A percentile compares a stretch with the other conserved stretches of the same genome.
Conservation (phyloP, 2,329 filamentous ascomycete genomes). For the Chaetomiaceae sp. region DNA sequence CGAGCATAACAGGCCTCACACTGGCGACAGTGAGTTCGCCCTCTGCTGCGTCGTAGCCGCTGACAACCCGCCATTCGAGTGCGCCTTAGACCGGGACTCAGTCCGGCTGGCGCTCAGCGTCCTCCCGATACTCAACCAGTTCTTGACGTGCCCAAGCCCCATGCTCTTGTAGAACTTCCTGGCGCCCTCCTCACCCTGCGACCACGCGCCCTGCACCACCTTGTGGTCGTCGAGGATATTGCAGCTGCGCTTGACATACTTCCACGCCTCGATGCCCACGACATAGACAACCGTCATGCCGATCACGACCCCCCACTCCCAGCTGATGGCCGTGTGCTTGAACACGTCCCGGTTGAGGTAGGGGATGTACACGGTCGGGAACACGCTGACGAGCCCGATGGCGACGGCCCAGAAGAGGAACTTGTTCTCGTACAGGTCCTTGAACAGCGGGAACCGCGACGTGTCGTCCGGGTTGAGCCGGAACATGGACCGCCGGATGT, state of each 20-base stretch:
- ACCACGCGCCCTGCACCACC: constrained; percentile 48
- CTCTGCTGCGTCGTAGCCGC: constrained; percentile 16
- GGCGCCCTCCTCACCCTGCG: constrained; percentile 46
- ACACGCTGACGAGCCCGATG: constrained; percentile 57
- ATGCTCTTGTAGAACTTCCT: constrained; percentile 45
- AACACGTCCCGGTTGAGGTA: constrained; percentile 66
- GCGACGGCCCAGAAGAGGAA: constrained; percentile 67
- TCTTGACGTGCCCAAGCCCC: constrained; percentile 43
- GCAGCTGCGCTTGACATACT: constrained; percentile 59
- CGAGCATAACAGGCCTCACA: background rate
- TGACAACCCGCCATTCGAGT: constrained; percentile 14
- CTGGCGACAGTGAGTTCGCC: constrained; percentile 3
- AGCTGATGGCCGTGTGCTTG: constrained; percentile 65
- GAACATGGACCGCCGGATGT: constrained; percentile 68
- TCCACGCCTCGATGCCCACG: constrained; percentile 66
- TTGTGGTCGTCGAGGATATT: constrained; percentile 49
- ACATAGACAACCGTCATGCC: constrained; percentile 62
- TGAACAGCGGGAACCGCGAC: constrained; percentile 50
- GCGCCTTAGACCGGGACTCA: constrained; percentile 20
- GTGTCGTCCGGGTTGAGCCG: constrained; percentile 53
- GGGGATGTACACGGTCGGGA: constrained; percentile 69
- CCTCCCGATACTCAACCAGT: constrained; percentile 23
- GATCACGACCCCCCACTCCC: constrained; percentile 71
- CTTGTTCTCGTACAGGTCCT: constrained; percentile 63
- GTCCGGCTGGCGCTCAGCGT: constrained; percentile 22